Evolutionary conservation across 352 stramenopile species (phyloP).

Genomic region (Saprolegnia parasitica): DNA sequence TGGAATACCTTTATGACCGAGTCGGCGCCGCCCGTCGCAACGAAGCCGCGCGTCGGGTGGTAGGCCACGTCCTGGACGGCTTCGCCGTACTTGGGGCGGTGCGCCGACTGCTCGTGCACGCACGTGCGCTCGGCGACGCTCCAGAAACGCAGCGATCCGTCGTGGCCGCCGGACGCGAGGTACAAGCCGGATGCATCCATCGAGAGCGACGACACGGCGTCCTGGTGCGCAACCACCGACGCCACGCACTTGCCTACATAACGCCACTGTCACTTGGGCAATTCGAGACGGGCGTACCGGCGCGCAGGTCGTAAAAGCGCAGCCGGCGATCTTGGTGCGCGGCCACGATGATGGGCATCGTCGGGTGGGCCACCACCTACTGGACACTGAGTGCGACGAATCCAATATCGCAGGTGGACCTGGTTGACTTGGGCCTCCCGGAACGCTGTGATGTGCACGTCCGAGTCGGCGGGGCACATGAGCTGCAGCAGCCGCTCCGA

Average conservation of each 20-base stretch:
- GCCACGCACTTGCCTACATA: conserved; percentile 64
- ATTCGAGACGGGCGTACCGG: conserved; percentile 34
- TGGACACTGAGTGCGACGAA: not conserved
- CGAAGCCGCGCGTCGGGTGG: conserved; percentile 74
- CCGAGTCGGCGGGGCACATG: conserved; percentile 56
- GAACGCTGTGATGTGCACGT: conserved; percentile 47
- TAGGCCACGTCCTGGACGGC: conserved; percentile 69
- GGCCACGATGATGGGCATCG: conserved; percentile 76
- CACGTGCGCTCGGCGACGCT: conserved; percentile 75
- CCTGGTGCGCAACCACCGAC: conserved; percentile 71
- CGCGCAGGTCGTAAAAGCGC: conserved; percentile 82
- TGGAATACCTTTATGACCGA: conserved; percentile 87
- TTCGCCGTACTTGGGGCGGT: conserved; percentile 78
- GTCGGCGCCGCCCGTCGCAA: conserved; percentile 72
- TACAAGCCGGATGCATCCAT: conserved; percentile 74
- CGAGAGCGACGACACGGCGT: conserved; percentile 72
- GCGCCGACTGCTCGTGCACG: conserved; percentile 79
- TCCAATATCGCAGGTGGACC: conserved; percentile 29
- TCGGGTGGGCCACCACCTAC: conserved; percentile 65
- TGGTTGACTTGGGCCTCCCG: conserved; percentile 74
- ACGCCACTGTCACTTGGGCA: not conserved
- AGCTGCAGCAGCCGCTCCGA: conserved; percentile 72
- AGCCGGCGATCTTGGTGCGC: conserved; percentile 80
- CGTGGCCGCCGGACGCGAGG: conserved; percentile 69
- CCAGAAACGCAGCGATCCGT: conserved; percentile 81